These are phyloP conservation scores for Marasmius oreades DNA, from an alignment of 1,284 basidiomycete species.

Conservation along the genomic window DNA sequence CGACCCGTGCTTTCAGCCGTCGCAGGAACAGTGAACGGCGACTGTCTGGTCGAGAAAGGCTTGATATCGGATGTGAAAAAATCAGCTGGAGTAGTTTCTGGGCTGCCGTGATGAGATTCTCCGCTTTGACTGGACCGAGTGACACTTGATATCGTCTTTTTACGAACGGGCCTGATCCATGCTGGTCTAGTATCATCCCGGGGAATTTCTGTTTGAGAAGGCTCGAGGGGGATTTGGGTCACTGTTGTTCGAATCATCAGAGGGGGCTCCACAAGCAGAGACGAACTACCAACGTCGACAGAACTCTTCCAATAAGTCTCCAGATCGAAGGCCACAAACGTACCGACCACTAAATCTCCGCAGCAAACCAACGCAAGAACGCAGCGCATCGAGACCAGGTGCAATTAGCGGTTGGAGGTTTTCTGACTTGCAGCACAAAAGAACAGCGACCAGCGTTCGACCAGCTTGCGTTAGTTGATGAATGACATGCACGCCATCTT, in stretches of 20 bases:
- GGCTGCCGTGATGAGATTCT: slow-evolving; percentile 38
- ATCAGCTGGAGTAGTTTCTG: slow-evolving; percentile 60
- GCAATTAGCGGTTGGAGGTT: slow-evolving; percentile 69
- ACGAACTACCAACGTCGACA: slow-evolving; percentile 67
- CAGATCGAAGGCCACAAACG: slow-evolving; percentile 82
- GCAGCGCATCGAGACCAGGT: slow-evolving; percentile 76
- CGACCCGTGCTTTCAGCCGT: slow-evolving; percentile 7
- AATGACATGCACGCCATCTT: slow-evolving; percentile 90
- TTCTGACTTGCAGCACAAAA: slow-evolving; percentile 76
- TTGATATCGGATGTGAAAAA: slow-evolving; percentile 40
- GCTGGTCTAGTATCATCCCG: slow-evolving; percentile 63
- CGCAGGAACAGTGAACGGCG: slow-evolving; percentile 15
- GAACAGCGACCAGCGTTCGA: slow-evolving; percentile 78
- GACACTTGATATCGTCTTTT: slow-evolving; percentile 52
- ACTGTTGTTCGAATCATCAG: slow-evolving; percentile 41
- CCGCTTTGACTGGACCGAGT: slow-evolving; percentile 28
- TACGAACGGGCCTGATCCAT: slow-evolving; percentile 84
- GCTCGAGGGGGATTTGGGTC: slow-evolving; percentile 82
- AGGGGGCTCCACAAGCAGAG: slow-evolving; percentile 7
- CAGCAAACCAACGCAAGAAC: slow-evolving; percentile 80
- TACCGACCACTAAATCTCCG: slow-evolving; percentile 78
- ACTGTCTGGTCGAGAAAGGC: slow-evolving; percentile 12
- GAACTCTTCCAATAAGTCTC: slow-evolving; percentile 90
- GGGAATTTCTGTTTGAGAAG: slow-evolving; percentile 47
- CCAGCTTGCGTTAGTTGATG: slow-evolving; percentile 93